These are phyloP conservation scores for Monosporascus sp. DNA, from an alignment of 2,329 filamentous ascomycete species.

Conservation along the genomic window DNA sequence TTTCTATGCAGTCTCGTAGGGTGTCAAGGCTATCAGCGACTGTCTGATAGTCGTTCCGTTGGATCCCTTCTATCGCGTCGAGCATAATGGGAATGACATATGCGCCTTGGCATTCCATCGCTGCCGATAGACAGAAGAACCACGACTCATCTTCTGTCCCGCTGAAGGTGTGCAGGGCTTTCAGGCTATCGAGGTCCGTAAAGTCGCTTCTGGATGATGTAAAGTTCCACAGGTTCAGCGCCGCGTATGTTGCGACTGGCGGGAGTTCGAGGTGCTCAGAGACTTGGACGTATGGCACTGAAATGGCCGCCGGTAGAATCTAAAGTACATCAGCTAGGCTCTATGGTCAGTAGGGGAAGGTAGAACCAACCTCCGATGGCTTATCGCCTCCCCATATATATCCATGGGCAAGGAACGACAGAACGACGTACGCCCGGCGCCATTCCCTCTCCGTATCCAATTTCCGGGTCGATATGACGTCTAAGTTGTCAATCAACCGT, in stretches of 20 bases:
- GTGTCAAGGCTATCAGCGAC: constrained; percentile 60
- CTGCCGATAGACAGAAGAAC: constrained; percentile 88
- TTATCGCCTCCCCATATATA: constrained; percentile 84
- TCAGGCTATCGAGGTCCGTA: constrained; percentile 62
- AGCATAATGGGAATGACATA: constrained; percentile 73
- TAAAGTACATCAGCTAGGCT: constrained; percentile 19
- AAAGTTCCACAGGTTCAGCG: constrained; percentile 87
- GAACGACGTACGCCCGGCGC: constrained; percentile 64
- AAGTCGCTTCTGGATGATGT: constrained; percentile 49
- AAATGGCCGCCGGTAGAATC: constrained; percentile 68
- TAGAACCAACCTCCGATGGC: constrained; percentile 58
- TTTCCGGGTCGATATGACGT: constrained; percentile 51
- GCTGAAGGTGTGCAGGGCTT: constrained; percentile 75
- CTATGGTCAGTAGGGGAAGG: no score
- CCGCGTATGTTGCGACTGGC: constrained; percentile 86
- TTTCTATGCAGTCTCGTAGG: constrained; percentile 62
- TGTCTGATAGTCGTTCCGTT: constrained; percentile 50
- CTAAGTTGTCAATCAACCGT: constrained; percentile 49
- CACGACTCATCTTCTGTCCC: constrained; percentile 87
- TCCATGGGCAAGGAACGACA: constrained; percentile 74
- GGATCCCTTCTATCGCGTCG: constrained; percentile 65
- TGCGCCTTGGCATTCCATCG: constrained; percentile 79
- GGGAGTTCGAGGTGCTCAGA: constrained; percentile 74
- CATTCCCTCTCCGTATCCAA: constrained; percentile 58
- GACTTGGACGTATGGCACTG: constrained; percentile 68